Base-by-base conservation (phyloP, 2,329 filamentous ascomycete species). In the Blastomyces percursus region DNA sequence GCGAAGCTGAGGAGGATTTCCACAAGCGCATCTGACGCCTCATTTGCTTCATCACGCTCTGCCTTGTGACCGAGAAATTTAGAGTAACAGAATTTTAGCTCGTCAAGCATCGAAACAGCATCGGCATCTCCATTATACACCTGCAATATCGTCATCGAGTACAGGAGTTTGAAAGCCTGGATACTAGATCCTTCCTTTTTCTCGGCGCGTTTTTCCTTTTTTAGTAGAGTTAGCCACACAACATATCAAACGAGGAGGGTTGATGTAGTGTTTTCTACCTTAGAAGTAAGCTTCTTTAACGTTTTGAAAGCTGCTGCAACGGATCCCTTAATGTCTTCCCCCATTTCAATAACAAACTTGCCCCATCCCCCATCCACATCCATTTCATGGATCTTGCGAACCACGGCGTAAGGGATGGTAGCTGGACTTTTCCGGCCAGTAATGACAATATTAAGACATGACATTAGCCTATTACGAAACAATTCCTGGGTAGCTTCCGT, bases 1-100 rank as follows among this genome's bases (percentile, higher is more conserved):
- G 95, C 84, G 77, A 97, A 91, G 60, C 90, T 90, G n/a, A 97
- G 80, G 8, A 99, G 76, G 60, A 97, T 89, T 70, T 97, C 94
- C 2, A 96, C 86, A 9, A 96, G 76, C 32, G 90, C 82, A 69
- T 90, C 86, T 0, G 90, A 88, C 1, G 75, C 75, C 65, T 77
- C 74, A 0, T 71, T 70, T 0, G 78, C 75, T 68, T 84, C 79
- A 48, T 76, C 72, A 71, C 83, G 76, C 66, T 84, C 80, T 0
- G 76, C 75, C 67, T 85, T 82, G 59, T 76, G 73, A 30, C 75
- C 72, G 62, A 80, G 71, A 62, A 88, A 80, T 70, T 85, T 86
- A 52, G 88, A 81, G 64, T 87, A 88, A 72, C 88, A 91, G 64
- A 87, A 80, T 67, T 88, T 84, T n/a, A 96, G 80, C 68, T 96